Conservation (phyloP, 306 rosid genomes). For the Quercus rubra region DNA sequence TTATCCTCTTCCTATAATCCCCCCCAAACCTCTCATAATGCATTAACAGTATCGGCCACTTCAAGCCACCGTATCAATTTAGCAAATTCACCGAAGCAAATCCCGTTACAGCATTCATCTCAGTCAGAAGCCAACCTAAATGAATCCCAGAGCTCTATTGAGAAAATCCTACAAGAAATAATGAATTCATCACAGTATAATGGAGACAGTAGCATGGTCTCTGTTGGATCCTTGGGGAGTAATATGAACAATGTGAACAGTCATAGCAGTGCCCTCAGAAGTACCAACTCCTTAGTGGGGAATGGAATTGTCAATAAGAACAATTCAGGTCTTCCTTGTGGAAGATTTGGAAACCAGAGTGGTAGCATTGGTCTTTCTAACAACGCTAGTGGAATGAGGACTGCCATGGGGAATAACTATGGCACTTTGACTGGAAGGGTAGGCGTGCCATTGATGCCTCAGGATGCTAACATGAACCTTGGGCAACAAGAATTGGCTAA, state of each 20-base stretch:
- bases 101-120: slow-evolving; percentile 65
- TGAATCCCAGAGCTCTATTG: slow-evolving; percentile 80
- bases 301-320: slow-evolving; percentile 56
- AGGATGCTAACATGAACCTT: slow-evolving; percentile 75
- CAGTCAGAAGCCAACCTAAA: slow-evolving; percentile 71
- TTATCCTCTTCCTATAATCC: slow-evolving; percentile 74
- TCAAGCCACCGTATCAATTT: slow-evolving; percentile 71
- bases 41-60: slow-evolving; percentile 31
- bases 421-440: slow-evolving; percentile 69
- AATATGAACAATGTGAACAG: slow-evolving; percentile 68
- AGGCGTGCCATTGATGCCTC: slow-evolving; percentile 63
- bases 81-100: slow-evolving; percentile 62
- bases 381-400: slow-evolving; percentile 73
- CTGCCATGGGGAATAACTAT: slow-evolving; percentile 66
- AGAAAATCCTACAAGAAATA: slow-evolving; percentile 71
- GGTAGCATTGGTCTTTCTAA: slow-evolving; percentile 50
- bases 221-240: slow-evolving; percentile 57
- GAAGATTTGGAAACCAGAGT: slow-evolving; percentile 60
- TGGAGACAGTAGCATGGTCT: slow-evolving; percentile 47
- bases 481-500: slow-evolving; percentile 78
- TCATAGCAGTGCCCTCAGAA: slow-evolving; percentile 39
- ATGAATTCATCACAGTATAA: slow-evolving; percentile 62
- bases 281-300: slow-evolving; percentile 47
- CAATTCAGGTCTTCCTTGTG: slow-evolving; percentile 53
- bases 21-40: slow-evolving; percentile 59